phyloP scores from a whole-genome alignment of 129 eudicot species.

The Oenanthe sinensis region DNA sequence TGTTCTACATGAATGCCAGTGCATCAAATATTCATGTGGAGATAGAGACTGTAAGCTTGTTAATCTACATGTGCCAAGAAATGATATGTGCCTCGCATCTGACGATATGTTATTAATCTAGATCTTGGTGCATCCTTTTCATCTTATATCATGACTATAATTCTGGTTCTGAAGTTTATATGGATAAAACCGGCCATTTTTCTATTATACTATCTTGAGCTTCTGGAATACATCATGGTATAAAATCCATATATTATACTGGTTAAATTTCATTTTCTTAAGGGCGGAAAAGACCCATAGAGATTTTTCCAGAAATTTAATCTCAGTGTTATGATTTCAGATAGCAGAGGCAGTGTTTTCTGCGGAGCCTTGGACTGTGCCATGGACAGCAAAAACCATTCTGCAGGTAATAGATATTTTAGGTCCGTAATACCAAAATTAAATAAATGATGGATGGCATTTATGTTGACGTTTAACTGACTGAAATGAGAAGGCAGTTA shows the following conservation, averaged over 20 bases:
- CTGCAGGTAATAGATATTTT: constrained; percentile 32
- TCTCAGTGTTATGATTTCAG: constrained; percentile 20
- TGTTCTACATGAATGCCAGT: background rate
- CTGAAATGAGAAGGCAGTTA: background rate
- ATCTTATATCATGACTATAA: background rate
- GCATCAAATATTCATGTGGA: background rate
- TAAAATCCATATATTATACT: background rate
- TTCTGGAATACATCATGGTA: background rate
- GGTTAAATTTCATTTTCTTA: background rate
- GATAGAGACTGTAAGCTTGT: background rate
- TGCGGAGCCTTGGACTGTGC: constrained; percentile 52
- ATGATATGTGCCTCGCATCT: background rate
- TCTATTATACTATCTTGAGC: background rate
- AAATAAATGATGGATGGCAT: background rate
- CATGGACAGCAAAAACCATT: constrained; percentile 59
- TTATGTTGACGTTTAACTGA: background rate
- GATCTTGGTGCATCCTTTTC: background rate
- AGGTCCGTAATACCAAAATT: no score
- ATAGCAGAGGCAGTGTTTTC: constrained; percentile 27
- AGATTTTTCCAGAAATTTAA: background rate
- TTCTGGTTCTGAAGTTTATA: background rate
- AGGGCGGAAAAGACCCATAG: background rate
- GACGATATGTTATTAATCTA: background rate
- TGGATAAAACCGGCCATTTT: background rate
- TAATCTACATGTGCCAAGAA: background rate